A percentile compares a stretch with the other conserved stretches of the same genome.
These are phyloP conservation scores for Pyrrhoderma noxium DNA, from an alignment of 1,284 basidiomycete species.

Conservation along the genomic window DNA sequence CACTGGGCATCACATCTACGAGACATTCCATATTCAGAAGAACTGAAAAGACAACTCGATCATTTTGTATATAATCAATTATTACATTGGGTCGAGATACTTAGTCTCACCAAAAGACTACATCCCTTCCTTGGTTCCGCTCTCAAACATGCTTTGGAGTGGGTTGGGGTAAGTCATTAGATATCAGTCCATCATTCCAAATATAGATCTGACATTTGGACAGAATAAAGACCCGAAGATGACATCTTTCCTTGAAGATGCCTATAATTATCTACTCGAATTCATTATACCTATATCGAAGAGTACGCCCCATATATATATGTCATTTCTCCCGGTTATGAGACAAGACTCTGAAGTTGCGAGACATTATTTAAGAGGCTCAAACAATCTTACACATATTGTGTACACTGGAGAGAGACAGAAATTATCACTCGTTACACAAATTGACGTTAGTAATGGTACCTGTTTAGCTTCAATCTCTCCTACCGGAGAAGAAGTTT, in stretches of 20 bases:
- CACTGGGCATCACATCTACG: conserved; percentile 7
- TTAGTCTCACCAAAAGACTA: not conserved
- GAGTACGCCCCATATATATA: not conserved
- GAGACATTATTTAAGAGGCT: not conserved
- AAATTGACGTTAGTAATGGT: not conserved
- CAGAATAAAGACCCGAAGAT: not conserved
- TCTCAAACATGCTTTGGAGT: not conserved
- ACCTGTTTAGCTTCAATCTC: not conserved
- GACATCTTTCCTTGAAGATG: not conserved
- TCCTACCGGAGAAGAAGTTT: not conserved
- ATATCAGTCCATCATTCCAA: not conserved
- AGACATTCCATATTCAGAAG: not conserved
- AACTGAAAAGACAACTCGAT: not conserved
- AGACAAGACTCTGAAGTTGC: not conserved
- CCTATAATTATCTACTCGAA: not conserved
- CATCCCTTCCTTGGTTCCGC: not conserved
- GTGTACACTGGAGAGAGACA: not conserved
- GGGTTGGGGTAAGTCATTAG: not conserved
- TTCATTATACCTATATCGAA: not conserved
- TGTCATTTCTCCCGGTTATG: not conserved
- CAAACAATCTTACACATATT: not conserved
- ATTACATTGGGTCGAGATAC: conserved; percentile 2
- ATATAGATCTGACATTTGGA: not conserved
- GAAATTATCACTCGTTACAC: not conserved
- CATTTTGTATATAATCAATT: not conserved